Conservation (phyloP, 2,329 filamentous ascomycete species). For the Phaeosphaeria sp. region DNA sequence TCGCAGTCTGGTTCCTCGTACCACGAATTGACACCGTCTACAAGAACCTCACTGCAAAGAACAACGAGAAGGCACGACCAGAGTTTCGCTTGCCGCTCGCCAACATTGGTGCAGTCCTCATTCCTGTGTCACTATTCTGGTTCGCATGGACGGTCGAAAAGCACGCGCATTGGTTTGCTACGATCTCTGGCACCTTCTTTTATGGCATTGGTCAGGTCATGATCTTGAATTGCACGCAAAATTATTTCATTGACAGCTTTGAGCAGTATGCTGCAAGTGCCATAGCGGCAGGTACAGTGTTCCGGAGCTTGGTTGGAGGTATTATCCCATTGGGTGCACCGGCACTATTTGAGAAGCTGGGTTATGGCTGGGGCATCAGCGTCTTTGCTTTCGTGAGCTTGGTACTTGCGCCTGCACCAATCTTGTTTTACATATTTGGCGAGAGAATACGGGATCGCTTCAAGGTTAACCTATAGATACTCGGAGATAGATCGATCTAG, state of each 20-base stretch:
- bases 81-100: constrained; percentile 56
- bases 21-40: constrained; percentile 57
- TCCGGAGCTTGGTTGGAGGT: constrained; percentile 56
- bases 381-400: constrained; percentile 56
- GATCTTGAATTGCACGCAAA: constrained; percentile 61
- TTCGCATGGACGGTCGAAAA: constrained; percentile 53
- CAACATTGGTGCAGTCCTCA: constrained; percentile 54
- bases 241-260: constrained; percentile 63
- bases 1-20: constrained; percentile 55
- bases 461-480: constrained; percentile 24
- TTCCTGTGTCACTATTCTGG: constrained; percentile 54
- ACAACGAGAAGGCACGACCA: constrained; percentile 50
- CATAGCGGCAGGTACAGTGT: constrained; percentile 59
- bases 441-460: constrained; percentile 54
- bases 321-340: constrained; percentile 57
- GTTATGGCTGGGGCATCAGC: constrained; percentile 59
- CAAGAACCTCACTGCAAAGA: constrained; percentile 50
- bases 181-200: constrained; percentile 54
- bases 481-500: too few species aligned
- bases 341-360: constrained; percentile 51
- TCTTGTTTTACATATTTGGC: constrained; percentile 59
- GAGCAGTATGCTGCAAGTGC: constrained; percentile 59
- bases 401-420: constrained; percentile 56
- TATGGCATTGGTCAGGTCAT: constrained; percentile 62
- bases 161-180: constrained; percentile 51